Conservation (phyloP, 768 basidiomycete genomes). For the Sporobolomyces pararoseus region DNA sequence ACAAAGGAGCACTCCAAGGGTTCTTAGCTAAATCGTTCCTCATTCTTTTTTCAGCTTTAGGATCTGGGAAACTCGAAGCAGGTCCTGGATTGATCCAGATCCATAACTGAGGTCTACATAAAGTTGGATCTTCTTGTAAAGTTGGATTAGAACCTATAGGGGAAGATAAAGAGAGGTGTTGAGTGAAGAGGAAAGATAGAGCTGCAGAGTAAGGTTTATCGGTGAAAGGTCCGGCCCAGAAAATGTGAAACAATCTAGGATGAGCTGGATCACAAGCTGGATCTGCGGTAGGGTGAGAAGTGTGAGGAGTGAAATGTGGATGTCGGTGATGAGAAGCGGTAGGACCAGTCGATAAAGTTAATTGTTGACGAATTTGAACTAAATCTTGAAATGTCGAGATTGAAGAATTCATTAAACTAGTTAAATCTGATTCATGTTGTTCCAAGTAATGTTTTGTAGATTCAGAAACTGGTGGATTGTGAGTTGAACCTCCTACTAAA, state of each 20-base stretch:
- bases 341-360: conserved; percentile 41
- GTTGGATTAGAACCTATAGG: conserved; percentile 27
- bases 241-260: conserved; percentile 93
- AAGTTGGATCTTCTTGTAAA: conserved; percentile 51
- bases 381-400: conserved; percentile 17
- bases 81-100: conserved; percentile 99
- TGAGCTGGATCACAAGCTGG: conserved; percentile 77
- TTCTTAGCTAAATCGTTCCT: conserved; percentile 68
- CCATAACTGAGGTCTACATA: conserved; percentile 91
- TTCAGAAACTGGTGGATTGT: conserved; percentile 24
- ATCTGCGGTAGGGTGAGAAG: conserved; percentile 56
- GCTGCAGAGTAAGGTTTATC: conserved; percentile 97
- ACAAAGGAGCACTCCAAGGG: conserved; percentile 92
- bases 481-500: conserved; percentile 51
- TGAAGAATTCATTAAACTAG: conserved; percentile 23
- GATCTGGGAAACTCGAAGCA: conserved; percentile 81
- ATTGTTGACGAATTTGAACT: conserved; percentile 18
- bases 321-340: conserved; percentile 54
- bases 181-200: conserved; percentile 90
- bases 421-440: conserved; percentile 16
- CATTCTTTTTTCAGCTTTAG: conserved; percentile 75
- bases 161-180: conserved; percentile 69
- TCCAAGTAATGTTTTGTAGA: conserved; percentile 5
- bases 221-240: conserved; percentile 97
- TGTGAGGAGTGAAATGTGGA: conserved; percentile 25